Percentiles rank a stretch among this genome's conserved stretches.
phyloP scores from a whole-genome alignment of 2,329 filamentous ascomycete genomes.

The Paracorniculantispora psalliotae region DNA sequence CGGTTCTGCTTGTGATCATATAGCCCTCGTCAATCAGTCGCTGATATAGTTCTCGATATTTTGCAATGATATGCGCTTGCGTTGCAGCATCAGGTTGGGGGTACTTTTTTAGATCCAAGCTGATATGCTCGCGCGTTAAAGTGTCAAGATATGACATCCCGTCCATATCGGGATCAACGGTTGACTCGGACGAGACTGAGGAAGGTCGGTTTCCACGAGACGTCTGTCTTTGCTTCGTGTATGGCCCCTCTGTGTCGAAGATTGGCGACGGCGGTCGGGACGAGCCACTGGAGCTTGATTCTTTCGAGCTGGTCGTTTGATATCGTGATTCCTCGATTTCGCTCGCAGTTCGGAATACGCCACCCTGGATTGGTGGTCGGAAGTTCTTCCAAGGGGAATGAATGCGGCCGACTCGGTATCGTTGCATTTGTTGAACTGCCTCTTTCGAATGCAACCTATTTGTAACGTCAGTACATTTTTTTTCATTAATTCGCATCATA shows the following conservation, averaged over 20 bases:
- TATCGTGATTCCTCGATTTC: slow-evolving; percentile 23
- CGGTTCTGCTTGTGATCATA: slow-evolving; percentile 77
- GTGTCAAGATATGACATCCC: slow-evolving; percentile 65
- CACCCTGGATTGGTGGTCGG: slow-evolving; percentile 85
- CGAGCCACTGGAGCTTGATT: slow-evolving; percentile 37
- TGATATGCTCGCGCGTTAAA: slow-evolving; percentile 68
- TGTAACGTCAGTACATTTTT: slow-evolving; percentile 15
- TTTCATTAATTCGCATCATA: not conserved
- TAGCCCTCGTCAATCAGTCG: slow-evolving; percentile 69
- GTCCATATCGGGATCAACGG: slow-evolving; percentile 42
- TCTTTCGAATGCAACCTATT: slow-evolving; percentile 75
- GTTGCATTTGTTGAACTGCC: slow-evolving; percentile 69
- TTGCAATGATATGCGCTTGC: slow-evolving; percentile 70
- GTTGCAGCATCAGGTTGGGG: slow-evolving; percentile 67
- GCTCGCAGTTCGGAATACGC: slow-evolving; percentile 56
- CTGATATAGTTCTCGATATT: slow-evolving; percentile 74
- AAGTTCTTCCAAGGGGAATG: slow-evolving; percentile 85
- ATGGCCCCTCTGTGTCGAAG: slow-evolving; percentile 37
- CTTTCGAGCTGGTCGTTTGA: slow-evolving; percentile 17
- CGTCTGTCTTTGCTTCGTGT: slow-evolving; percentile 27
- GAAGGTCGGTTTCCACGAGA: slow-evolving; percentile 30
- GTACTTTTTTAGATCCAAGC: slow-evolving; percentile 70
- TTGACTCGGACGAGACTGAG: slow-evolving; percentile 58
- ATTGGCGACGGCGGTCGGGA: slow-evolving; percentile 49
- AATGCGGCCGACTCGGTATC: slow-evolving; percentile 78